These are phyloP conservation scores for Tricholoma saponaceum DNA, from an alignment of 768 basidiomycete species.

Conservation along the genomic window DNA sequence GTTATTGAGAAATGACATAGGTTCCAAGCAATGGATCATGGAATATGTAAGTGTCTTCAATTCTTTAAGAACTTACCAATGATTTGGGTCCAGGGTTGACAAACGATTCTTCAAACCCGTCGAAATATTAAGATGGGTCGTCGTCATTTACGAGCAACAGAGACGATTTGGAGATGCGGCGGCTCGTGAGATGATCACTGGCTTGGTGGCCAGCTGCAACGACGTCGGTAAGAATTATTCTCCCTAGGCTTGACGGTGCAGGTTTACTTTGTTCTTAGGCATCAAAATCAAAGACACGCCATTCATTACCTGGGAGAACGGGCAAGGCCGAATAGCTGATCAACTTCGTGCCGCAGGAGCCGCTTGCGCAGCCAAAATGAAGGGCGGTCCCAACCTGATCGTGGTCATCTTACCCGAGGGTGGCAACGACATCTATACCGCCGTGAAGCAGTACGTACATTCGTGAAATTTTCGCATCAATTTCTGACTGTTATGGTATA, in stretches of 20 bases:
- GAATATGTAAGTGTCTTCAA: constrained; percentile 57
- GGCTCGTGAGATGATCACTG: constrained; percentile 51
- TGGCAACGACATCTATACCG: constrained; percentile 71
- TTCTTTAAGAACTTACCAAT: not conserved
- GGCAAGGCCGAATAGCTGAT: constrained; percentile 50
- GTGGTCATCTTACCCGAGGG: constrained; percentile 71
- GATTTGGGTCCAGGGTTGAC: constrained; percentile 49
- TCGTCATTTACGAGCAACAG: constrained; percentile 64
- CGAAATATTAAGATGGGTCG: constrained; percentile 52
- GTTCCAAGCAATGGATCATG: constrained; percentile 64
- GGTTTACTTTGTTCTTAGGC: constrained; percentile 36
- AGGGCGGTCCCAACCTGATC: constrained; percentile 50
- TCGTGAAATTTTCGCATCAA: not conserved
- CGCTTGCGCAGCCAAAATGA: constrained; percentile 32
- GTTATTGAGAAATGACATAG: constrained; percentile 26
- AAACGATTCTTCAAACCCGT: constrained; percentile 63
- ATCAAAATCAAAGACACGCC: constrained; percentile 48
- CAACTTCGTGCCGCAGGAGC: constrained; percentile 50
- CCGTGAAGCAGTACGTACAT: constrained; percentile 68
- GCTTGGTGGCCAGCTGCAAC: constrained; percentile 42
- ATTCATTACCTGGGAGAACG: constrained; percentile 51
- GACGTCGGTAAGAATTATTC: constrained; percentile 51
- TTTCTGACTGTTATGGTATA: not conserved
- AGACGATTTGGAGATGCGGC: constrained; percentile 47
- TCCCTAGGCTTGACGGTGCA: not conserved